Evolutionary conservation across 306 rosid species (phyloP), one percentile per base, ranked within the genome.

Genomic region (Comarum palustre): DNA sequence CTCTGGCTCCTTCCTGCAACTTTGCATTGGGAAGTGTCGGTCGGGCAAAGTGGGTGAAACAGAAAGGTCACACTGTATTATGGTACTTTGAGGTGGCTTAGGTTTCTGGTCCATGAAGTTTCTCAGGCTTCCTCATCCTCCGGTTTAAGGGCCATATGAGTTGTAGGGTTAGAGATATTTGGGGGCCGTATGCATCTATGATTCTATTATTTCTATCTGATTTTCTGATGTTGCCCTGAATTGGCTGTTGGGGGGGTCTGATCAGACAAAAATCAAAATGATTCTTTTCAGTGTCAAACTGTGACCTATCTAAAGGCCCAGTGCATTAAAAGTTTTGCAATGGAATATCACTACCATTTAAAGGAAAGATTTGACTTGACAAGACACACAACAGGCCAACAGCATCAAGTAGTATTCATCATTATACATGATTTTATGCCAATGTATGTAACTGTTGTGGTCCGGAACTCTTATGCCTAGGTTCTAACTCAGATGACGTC

Each of bases 1-100:
- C 34, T 55, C 27, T 24, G 34, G 17, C 24, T 22, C 27, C 59
- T n/a, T 3, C 11, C 9, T 58, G 2, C 38, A 58, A 14, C 15
- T 29, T 27, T 4, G 65, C 19, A 10, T 41, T 46, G 47, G n/a
- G 24, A 27, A 64, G 87, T 85, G 96, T 90, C 91, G 88, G 96
- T 52, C 85, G 82, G 85, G 73, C 17, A 17, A 77, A 78, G 64
- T 24, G 75, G 42, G 55, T 32, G 63, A 73, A 78, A 58, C 78
- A 74, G 74, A 71, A 78, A 51, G 36, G 27, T 22, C 3, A 47
- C 71, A 29, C 47, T 19, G 59, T 41, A 13, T 25, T 31, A 10
- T 25, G 73, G 57, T 36, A 42, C 42, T 8, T 16, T 41, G 67
- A 1, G 72, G 83, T 69, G 77, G 77, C 76, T 77, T 76, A 76